Conservation (phyloP, 257 asterid species). For the Penstemon barbatus region DNA sequence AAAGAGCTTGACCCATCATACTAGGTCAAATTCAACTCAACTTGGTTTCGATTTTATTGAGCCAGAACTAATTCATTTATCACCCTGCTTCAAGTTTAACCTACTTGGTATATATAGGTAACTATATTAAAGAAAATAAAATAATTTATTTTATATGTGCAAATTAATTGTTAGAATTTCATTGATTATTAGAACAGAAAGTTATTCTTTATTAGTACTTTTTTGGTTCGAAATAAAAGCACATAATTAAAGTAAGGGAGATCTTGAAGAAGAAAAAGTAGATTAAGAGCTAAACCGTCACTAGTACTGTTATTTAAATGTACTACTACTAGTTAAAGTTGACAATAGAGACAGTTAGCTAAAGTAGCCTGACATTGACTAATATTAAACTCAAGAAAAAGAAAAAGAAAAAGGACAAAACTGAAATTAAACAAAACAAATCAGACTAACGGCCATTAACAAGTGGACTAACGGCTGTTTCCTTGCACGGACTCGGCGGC, state of each 20-base stretch:
- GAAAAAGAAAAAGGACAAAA: conserved; percentile 11
- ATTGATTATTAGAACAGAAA: too few species aligned
- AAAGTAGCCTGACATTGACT: conserved; percentile 29
- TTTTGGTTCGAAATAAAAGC: conserved; percentile 10
- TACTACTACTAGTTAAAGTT: conserved; percentile 23
- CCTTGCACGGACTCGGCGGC: conserved; percentile 98
- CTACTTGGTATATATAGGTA: too few species aligned
- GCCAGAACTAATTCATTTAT: too few species aligned
- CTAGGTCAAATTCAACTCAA: too few species aligned
- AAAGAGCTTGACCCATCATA: too few species aligned
- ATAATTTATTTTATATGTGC: too few species aligned
- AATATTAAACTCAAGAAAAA: conserved; percentile 32
- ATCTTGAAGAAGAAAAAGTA: not conserved
- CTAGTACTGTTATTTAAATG: conserved; percentile 23
- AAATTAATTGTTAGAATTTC: too few species aligned
- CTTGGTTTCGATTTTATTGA: too few species aligned
- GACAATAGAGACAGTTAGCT: conserved; percentile 14
- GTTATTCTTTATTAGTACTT: not conserved
- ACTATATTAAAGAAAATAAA: too few species aligned
- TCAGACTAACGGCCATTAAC: conserved; percentile 73
- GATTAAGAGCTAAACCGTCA: conserved; percentile 22
- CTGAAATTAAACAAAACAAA: too few species aligned
- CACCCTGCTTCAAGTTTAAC: too few species aligned
- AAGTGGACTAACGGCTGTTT: conserved; percentile 74
- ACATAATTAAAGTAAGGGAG: not conserved